These are phyloP conservation scores for Benincasa hispida DNA, from an alignment of 306 rosid genomes.

Conservation along the genomic window DNA sequence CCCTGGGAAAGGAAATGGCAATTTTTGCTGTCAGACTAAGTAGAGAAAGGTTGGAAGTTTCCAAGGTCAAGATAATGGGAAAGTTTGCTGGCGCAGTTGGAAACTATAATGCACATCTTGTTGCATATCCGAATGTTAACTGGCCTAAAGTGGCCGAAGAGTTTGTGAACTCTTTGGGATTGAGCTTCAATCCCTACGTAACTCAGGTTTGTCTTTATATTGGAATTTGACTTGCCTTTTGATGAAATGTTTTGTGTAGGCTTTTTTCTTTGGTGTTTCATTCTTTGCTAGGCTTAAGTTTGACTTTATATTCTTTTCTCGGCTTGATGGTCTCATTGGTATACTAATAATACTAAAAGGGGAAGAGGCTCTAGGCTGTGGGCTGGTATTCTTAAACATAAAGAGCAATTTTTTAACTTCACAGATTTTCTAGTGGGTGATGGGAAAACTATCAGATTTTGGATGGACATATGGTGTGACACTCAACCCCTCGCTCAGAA, in stretches of 20 bases:
- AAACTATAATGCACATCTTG: conserved; percentile 85
- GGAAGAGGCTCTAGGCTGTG: too few relatives aligned
- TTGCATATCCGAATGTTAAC: conserved; percentile 62
- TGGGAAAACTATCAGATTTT: too few relatives aligned
- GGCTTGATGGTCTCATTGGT: too few relatives aligned
- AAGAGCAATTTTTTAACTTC: too few relatives aligned
- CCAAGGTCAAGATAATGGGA: conserved; percentile 63
- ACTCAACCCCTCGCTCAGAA: too few relatives aligned
- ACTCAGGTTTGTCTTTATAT: conserved; percentile 44
- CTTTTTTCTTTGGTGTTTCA: not conserved
- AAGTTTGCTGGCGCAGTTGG: conserved; percentile 98
- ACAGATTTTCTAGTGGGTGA: too few relatives aligned
- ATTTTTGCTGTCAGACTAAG: conserved; percentile 73
- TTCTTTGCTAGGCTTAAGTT: not conserved
- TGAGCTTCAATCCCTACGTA: conserved; percentile 69
- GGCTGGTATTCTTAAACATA: too few relatives aligned
- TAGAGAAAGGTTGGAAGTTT: conserved; percentile 50
- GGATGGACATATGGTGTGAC: too few relatives aligned
- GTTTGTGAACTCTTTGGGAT: conserved; percentile 62
- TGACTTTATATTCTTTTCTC: too few relatives aligned
- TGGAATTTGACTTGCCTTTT: not conserved
- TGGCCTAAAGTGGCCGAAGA: conserved; percentile 64
- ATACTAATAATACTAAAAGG: too few relatives aligned
- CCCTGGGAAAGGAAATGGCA: conserved; percentile 94
- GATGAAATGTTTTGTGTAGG: not conserved